Base-by-base conservation (phyloP, 495 filamentous ascomycete genomes). In the Pseudevernia furfuracea region DNA sequence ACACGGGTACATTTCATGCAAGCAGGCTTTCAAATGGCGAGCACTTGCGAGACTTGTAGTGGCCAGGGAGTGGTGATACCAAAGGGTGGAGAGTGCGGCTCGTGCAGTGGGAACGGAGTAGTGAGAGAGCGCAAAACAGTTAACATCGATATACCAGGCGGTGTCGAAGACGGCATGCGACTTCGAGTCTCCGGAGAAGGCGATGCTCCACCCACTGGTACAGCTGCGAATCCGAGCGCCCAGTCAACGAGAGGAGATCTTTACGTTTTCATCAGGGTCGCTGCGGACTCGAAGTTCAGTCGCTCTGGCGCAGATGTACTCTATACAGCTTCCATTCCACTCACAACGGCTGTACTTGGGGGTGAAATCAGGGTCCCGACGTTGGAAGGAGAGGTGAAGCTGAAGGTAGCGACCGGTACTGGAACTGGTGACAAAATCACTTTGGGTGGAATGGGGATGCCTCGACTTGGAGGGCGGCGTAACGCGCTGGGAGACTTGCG, bases 131-230 rank as follows among this genome's bases (percentile, higher is more conserved):
- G 85, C 32, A 89, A 90, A 77, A 89, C 88, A 10, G 80, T 97
- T 59, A 85, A 79, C 52, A 81, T 97, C 25, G 92, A 97, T 68
- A 96, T 98, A 58, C 94, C 94, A 21, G 89, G 87, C 19, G 94
- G 94, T 67, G 87, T 98, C 41, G 94, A 96, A 69, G 93, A 97
- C 77, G 92, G 94, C 46, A 96, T 97, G 92, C 83, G 88, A 53
- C 74, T 98, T 69, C 81, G 89, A 57, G 80, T 98, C 23, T 78
- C 79, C 52, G 88, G 87, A 9, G 91, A 96, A 72, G 94, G 94
- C 61, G 92, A 98, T 73, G 86, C 90, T 19, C 89, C 94, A 15
- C 80, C 86, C 34, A 89, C 86, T 28, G 89, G 90, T 62, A 79
- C 82, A 11, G 73, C 83, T 11, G 76, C 82, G 10, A 79, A 83